Evolutionary conservation across 768 basidiomycete genomes (phyloP).

Genomic region (Kwoniella shandongensis): DNA sequence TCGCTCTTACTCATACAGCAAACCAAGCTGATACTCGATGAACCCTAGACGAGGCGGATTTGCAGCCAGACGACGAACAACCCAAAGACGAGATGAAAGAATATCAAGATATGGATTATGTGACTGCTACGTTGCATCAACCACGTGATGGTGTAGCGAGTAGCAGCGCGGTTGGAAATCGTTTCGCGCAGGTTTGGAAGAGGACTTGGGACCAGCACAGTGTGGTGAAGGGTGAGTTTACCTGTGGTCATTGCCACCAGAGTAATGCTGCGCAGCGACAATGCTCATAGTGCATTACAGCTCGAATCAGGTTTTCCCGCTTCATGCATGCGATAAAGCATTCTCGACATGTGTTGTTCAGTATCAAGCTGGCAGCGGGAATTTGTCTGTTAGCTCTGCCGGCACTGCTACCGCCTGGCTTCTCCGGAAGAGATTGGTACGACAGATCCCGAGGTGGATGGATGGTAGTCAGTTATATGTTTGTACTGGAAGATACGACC

Average conservation of each 20-base stretch:
- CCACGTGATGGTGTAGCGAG: not conserved
- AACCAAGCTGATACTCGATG: not conserved
- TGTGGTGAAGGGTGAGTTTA: constrained; percentile 25
- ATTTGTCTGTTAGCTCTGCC: constrained; percentile 49
- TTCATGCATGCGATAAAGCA: constrained; percentile 32
- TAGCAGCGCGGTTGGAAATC: not conserved
- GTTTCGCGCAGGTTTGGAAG: constrained; percentile 22
- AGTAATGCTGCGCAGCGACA: too few relatives aligned
- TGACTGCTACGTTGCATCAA: constrained; percentile 20
- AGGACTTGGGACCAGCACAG: constrained; percentile 30
- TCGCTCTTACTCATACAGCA: not conserved
- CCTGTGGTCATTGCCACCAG: too few relatives aligned
- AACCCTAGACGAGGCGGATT: constrained; percentile 6
- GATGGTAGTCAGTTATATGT: constrained; percentile 50
- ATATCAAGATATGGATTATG: constrained; percentile 29
- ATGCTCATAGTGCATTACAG: constrained; percentile 17
- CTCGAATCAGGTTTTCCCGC: constrained; percentile 36
- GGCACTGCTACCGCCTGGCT: constrained; percentile 38
- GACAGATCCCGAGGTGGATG: constrained; percentile 43
- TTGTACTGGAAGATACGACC: constrained; percentile 51
- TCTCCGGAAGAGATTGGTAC: constrained; percentile 45
- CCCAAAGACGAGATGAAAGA: constrained; percentile 17
- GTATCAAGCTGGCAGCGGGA: constrained; percentile 46
- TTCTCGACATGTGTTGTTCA: constrained; percentile 45
- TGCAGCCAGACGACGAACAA: constrained; percentile 14